phyloP scores from a whole-genome alignment of 768 basidiomycete species.

The Hemileccinum impolitum region DNA sequence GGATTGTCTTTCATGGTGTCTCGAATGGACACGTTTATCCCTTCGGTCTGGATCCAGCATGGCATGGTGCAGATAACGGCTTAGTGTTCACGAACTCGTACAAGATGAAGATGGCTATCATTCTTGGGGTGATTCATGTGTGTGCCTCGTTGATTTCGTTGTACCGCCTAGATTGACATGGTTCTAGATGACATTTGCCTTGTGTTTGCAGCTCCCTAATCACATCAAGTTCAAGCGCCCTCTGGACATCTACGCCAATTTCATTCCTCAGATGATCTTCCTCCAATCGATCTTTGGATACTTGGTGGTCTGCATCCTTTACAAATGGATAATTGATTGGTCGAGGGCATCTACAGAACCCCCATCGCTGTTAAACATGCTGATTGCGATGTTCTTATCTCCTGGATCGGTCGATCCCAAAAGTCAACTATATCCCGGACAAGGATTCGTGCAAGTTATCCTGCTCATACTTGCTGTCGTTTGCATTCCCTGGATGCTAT shows the following conservation, averaged over 20 bases:
- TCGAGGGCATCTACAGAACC: conserved; percentile 60
- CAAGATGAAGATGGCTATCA: conserved; percentile 99
- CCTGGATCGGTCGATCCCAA: conserved; percentile 74
- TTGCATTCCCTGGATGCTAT: conserved; percentile 94
- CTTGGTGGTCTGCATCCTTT: conserved; percentile 87
- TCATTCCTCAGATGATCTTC: conserved; percentile 97
- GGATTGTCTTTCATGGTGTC: conserved; percentile 44
- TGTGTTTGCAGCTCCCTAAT: conserved; percentile 95
- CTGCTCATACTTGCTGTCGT: conserved; percentile 74
- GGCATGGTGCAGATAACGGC: conserved; percentile 91
- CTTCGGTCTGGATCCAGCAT: conserved; percentile 91
- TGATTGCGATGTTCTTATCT: conserved; percentile 93
- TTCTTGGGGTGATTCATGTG: conserved; percentile 95
- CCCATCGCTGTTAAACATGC: conserved; percentile 91
- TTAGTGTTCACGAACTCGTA: conserved; percentile 97
- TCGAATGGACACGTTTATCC: conserved; percentile 76
- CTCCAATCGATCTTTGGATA: conserved; percentile 98
- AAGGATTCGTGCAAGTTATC: conserved; percentile 77
- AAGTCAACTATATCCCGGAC: conserved; percentile 80
- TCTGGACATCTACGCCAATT: conserved; percentile 88
- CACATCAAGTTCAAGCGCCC: conserved; percentile 89
- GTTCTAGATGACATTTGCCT: conserved; percentile 93
- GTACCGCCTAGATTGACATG: conserved; percentile 9
- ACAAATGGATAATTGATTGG: conserved; percentile 99
- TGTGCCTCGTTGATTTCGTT: conserved; percentile 28